Evolutionary conservation across 2,329 filamentous ascomycete species (phyloP).

Genomic region (Colletotrichum siamense): DNA sequence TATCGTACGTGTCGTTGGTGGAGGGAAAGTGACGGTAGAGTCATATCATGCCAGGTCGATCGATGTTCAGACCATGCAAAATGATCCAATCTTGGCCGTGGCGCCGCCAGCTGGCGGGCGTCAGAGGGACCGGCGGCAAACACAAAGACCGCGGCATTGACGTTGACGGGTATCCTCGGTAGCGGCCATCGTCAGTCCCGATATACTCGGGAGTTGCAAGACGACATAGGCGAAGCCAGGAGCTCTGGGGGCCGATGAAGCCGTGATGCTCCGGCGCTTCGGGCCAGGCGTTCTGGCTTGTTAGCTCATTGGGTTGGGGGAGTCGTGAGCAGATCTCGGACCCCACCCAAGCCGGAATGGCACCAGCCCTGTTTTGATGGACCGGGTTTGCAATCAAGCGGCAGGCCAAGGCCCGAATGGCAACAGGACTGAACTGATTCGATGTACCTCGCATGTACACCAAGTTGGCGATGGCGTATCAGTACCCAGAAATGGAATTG

Average conservation of each 20-base stretch:
- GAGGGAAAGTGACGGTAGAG: slow-evolving; percentile 6
- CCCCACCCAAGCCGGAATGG: slow-evolving; percentile 14
- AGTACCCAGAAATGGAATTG: background rate
- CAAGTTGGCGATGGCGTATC: background rate
- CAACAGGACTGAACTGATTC: background rate
- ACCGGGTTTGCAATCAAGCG: slow-evolving; percentile 6
- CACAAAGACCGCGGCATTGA: slow-evolving; percentile 8
- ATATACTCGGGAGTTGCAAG: slow-evolving; percentile 1
- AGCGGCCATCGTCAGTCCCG: background rate
- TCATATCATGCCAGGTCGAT: slow-evolving; percentile 12
- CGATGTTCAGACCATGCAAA: background rate
- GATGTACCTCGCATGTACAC: background rate
- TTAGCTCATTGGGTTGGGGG: slow-evolving; percentile 16
- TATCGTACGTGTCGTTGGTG: background rate
- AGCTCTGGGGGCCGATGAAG: slow-evolving; percentile 20
- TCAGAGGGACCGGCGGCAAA: background rate
- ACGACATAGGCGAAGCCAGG: slow-evolving; percentile 21
- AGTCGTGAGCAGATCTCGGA: slow-evolving; percentile 10
- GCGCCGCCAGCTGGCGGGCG: background rate
- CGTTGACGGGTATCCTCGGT: slow-evolving; percentile 13
- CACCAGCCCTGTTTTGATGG: slow-evolving; percentile 21
- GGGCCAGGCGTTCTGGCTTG: background rate
- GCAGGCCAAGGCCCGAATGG: slow-evolving; percentile 4
- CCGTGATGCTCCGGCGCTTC: slow-evolving; percentile 23
- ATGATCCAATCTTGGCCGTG: slow-evolving; percentile 8